Evolutionary conservation across 139 green algal genomes (phyloP).

Genomic region (Chlorokybus atmophyticus): DNA sequence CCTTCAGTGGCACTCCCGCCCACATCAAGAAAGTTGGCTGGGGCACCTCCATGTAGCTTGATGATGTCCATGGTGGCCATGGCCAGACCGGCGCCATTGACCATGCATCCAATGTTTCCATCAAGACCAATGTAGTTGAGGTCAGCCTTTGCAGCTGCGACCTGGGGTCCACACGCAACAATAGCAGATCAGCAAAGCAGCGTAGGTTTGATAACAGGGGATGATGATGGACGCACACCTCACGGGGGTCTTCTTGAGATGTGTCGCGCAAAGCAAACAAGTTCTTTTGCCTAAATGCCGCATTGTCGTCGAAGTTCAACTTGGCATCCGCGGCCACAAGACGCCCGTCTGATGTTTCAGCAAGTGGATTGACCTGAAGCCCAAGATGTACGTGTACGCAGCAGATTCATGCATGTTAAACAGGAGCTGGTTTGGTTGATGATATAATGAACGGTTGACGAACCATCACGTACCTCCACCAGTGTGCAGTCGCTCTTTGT

Average conservation of each 20-base stretch:
- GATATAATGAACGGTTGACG: neutral
- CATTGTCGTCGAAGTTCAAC: conserved; percentile 98
- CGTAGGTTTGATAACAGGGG: too few relatives aligned
- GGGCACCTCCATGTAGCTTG: conserved; percentile 78
- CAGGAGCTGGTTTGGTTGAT: neutral
- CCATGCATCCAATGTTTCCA: conserved; percentile 57
- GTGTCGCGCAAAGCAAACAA: conserved; percentile 78
- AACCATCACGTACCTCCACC: conserved; percentile 65
- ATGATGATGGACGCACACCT: conserved; percentile 26
- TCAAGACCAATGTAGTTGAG: conserved; percentile 99
- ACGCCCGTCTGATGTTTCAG: conserved; percentile 57
- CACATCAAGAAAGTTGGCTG: conserved; percentile 97
- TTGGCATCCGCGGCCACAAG: conserved; percentile 94
- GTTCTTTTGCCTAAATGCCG: conserved; percentile 83
- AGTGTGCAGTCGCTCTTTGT: conserved; percentile 85
- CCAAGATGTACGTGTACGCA: conserved; percentile 6
- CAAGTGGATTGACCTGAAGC: conserved; percentile 78
- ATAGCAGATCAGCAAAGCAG: too few relatives aligned
- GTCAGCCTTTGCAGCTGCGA: conserved; percentile 76
- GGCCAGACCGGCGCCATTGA: conserved; percentile 94
- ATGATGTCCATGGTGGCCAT: conserved; percentile 99
- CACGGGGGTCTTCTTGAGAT: conserved; percentile 67
- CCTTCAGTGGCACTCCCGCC: conserved; percentile 79
- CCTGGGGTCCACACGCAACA: too few relatives aligned
- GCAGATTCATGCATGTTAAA: neutral